phyloP scores from a whole-genome alignment of 2,329 filamentous ascomycete species.

The Xylariales sp. region DNA sequence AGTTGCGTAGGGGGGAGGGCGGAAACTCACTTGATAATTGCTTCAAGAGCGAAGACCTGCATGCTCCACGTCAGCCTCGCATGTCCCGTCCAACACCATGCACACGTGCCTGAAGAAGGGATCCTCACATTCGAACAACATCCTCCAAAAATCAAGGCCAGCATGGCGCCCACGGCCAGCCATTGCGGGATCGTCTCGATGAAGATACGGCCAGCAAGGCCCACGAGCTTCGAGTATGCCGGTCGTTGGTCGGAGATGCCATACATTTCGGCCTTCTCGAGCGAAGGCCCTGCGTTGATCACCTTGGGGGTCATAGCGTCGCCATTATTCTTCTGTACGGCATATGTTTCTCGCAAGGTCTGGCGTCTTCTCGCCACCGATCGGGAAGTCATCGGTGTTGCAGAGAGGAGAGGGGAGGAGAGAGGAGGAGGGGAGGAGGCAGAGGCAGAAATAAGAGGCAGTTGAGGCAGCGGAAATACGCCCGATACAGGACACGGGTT shows the following conservation, averaged over 20 bases:
- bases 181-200: slow-evolving; percentile 58
- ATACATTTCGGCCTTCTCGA: slow-evolving; percentile 51
- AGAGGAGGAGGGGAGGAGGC: neutral
- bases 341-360: slow-evolving; percentile 39
- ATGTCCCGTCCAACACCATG: slow-evolving; percentile 8
- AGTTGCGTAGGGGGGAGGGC: too few species aligned
- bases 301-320: slow-evolving; percentile 39
- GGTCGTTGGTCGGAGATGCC: slow-evolving; percentile 49
- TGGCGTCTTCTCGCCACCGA: slow-evolving; percentile 39
- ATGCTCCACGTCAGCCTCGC: slow-evolving; percentile 21
- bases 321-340: slow-evolving; percentile 35
- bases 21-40: slow-evolving; percentile 77
- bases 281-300: slow-evolving; percentile 48
- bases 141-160: slow-evolving; percentile 87
- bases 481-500: neutral
- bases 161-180: slow-evolving; percentile 62
- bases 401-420: slow-evolving; percentile 16
- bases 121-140: slow-evolving; percentile 82
- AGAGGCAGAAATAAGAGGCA: neutral
- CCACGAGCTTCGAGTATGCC: slow-evolving; percentile 45
- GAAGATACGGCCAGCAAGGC: slow-evolving; percentile 46
- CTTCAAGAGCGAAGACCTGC: slow-evolving; percentile 92
- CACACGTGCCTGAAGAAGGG: neutral
- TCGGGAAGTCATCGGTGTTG: slow-evolving; percentile 37
- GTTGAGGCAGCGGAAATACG: too few species aligned